Evolutionary conservation across 768 basidiomycete genomes (phyloP).

Genomic region (Tylopilus balloui): DNA sequence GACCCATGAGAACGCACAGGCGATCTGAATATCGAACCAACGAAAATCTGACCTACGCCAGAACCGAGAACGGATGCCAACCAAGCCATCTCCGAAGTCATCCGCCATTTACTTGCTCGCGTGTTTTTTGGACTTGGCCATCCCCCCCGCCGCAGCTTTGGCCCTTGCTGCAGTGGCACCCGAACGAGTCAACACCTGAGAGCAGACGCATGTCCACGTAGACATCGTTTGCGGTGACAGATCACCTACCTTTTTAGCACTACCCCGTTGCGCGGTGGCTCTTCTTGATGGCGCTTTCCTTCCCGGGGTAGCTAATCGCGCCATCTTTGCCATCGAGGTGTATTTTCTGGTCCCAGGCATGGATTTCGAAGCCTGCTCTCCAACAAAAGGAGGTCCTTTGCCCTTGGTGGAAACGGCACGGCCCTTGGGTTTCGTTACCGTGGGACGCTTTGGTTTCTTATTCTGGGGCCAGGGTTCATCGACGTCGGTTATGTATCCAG

Average conservation of each 20-base stretch:
- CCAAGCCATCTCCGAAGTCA: neutral
- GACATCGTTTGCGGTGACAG: neutral
- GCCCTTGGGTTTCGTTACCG: neutral
- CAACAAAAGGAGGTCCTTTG: neutral
- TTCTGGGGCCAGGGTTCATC: too few relatives aligned
- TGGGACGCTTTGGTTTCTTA: conserved; percentile 6
- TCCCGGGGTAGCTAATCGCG: conserved; percentile 10
- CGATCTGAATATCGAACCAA: conserved; percentile 5
- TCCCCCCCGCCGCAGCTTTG: neutral
- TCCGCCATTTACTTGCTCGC: neutral
- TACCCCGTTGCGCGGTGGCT: neutral
- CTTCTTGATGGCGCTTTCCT: conserved; percentile 8
- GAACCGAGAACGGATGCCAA: neutral
- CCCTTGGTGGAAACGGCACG: neutral
- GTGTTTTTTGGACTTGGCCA: neutral
- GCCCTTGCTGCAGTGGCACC: conserved; percentile 2
- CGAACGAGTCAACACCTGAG: conserved; percentile 3
- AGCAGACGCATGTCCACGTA: neutral
- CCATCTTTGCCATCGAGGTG: conserved; percentile 25
- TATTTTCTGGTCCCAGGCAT: conserved; percentile 17
- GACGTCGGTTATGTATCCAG: neutral
- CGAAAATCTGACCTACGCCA: neutral
- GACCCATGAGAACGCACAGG: neutral
- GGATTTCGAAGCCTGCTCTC: conserved; percentile 3
- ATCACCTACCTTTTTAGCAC: conserved; percentile 9